phyloP scores from a whole-genome alignment of 2,329 filamentous ascomycete species.

The Colletotrichum destructivum region DNA sequence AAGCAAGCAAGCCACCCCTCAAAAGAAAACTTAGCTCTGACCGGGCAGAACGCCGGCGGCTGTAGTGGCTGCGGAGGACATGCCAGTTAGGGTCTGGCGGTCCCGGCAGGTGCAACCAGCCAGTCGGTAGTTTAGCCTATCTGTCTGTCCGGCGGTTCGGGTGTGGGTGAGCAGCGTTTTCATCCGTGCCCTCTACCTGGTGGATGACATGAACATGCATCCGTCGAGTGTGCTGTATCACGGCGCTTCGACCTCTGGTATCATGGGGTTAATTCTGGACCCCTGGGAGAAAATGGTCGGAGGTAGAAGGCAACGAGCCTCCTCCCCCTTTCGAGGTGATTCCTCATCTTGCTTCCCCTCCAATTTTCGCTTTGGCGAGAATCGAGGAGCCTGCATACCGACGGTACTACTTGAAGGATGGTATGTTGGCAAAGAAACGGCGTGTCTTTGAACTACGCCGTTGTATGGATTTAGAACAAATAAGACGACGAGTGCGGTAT shows the following conservation, averaged over 20 bases:
- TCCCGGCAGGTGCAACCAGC: background rate
- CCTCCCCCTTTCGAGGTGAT: background rate
- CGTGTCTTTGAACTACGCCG: background rate
- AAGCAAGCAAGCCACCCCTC: slow-evolving; percentile 7
- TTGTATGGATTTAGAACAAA: too few species aligned
- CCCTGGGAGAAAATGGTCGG: background rate
- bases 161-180: background rate
- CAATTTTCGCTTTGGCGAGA: background rate
- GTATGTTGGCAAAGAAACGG: background rate
- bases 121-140: slow-evolving; percentile 12
- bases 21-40: slow-evolving; percentile 20
- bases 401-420: background rate
- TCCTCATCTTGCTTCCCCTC: background rate
- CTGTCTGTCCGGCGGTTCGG: too few species aligned
- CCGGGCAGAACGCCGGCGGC: background rate
- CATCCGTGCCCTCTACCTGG: background rate
- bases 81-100: slow-evolving; percentile 13
- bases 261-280: background rate
- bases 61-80: slow-evolving; percentile 16
- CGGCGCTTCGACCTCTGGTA: background rate
- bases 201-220: background rate
- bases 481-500: background rate
- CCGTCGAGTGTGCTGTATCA: slow-evolving; percentile 7
- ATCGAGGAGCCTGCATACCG: background rate
- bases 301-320: background rate